These are phyloP conservation scores for Termitomyces sp. DNA, from an alignment of 768 basidiomycete species.

Conservation along the genomic window DNA sequence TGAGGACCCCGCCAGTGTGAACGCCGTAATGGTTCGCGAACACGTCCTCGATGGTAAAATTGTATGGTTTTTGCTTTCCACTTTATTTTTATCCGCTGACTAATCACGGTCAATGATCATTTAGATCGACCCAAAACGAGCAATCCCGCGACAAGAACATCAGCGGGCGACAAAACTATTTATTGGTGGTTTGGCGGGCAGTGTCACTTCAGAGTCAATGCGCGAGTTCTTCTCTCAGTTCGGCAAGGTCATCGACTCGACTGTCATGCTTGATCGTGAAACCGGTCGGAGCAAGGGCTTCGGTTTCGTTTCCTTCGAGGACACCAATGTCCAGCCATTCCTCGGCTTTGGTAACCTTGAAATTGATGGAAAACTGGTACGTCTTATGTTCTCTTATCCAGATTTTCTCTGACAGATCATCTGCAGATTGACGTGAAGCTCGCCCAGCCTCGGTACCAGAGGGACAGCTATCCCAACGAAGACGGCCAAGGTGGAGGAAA, in stretches of 20 bases:
- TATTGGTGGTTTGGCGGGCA: conserved; percentile 89
- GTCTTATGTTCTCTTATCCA: background rate
- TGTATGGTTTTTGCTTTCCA: conserved; percentile 43
- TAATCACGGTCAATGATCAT: background rate
- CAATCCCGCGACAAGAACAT: conserved; percentile 95
- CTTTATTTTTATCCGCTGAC: background rate
- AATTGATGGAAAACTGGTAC: conserved; percentile 91
- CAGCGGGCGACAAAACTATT: conserved; percentile 92
- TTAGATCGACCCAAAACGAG: conserved; percentile 99
- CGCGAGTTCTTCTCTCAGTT: conserved; percentile 90
- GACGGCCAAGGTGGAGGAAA: conserved; percentile 28
- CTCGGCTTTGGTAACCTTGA: conserved; percentile 85
- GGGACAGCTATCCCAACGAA: conserved; percentile 53
- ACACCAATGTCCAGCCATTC: conserved; percentile 84
- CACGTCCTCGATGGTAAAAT: conserved; percentile 97
- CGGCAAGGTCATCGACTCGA: conserved; percentile 94
- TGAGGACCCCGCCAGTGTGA: conserved; percentile 87
- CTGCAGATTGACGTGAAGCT: conserved; percentile 92
- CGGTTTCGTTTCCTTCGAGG: conserved; percentile 94
- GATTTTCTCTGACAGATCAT: background rate
- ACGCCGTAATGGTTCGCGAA: conserved; percentile 92
- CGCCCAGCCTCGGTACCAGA: conserved; percentile 85
- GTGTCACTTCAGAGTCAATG: conserved; percentile 92
- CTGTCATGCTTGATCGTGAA: conserved; percentile 97
- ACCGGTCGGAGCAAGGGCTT: conserved; percentile 95